Conservation (phyloP, 192 early-diverging fungal genomes). For the Podila verticillata region DNA sequence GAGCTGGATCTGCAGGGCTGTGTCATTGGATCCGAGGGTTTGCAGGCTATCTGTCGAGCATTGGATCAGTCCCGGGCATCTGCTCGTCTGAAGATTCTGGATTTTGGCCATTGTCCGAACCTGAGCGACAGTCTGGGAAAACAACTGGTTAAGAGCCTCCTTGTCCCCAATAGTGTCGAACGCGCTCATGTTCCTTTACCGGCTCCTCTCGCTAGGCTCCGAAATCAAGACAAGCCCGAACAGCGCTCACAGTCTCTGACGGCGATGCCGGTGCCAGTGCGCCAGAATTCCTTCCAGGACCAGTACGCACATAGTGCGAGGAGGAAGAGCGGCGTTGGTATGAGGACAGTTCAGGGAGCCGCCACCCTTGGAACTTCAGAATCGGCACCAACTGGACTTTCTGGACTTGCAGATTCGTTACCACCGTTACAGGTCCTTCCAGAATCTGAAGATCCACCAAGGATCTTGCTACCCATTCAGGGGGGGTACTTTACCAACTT, state of each 20-base stretch:
- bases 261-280: neutral
- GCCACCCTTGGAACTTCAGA: too few species aligned
- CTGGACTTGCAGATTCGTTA: neutral
- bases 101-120: conserved; percentile 31
- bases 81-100: conserved; percentile 18
- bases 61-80: neutral
- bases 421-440: neutral
- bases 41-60: conserved; percentile 9
- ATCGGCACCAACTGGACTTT: too few species aligned
- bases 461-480: neutral
- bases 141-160: conserved; percentile 6
- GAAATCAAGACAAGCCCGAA: neutral
- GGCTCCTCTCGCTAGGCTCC: neutral
- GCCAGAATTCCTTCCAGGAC: neutral
- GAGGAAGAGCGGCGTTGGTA: too few species aligned
- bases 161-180: conserved; percentile 23
- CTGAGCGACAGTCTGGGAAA: conserved; percentile 14
- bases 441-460: neutral
- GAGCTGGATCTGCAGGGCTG: conserved; percentile 43
- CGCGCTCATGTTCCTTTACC: neutral
- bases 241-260: conserved; percentile 4
- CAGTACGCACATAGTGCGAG: neutral
- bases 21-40: conserved; percentile 18
- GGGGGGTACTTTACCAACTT: conserved; percentile 38
- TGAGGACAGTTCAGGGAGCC: too few species aligned